Evolutionary conservation across 331 rosid species (phyloP).

Genomic region (Pyrus hybrid): DNA sequence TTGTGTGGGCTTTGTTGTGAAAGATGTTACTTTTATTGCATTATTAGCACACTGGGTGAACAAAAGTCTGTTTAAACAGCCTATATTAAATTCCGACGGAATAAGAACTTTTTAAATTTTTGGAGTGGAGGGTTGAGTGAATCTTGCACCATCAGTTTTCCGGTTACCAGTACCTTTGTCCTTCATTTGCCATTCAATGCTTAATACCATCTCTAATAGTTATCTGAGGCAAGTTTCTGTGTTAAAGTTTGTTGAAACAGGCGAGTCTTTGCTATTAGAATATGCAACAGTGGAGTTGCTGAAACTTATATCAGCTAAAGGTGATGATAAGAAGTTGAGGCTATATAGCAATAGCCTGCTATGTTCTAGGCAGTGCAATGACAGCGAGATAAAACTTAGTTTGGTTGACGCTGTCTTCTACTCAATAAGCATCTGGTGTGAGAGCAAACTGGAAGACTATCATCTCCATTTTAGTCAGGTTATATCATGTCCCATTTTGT

Average conservation of each 20-base stretch:
- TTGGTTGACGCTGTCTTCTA: constrained; percentile 39
- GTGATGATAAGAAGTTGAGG: constrained; percentile 21
- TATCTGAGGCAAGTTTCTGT: constrained; percentile 19
- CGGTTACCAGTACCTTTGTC: background rate
- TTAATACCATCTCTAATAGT: background rate
- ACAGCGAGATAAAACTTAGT: constrained; percentile 24
- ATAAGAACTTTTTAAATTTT: background rate
- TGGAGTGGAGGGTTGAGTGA: background rate
- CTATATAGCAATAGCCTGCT: constrained; percentile 27
- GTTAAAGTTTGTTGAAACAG: constrained; percentile 40
- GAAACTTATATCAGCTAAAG: constrained; percentile 25
- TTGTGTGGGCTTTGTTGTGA: background rate
- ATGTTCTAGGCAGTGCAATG: constrained; percentile 27
- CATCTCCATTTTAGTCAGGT: constrained; percentile 51
- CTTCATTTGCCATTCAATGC: background rate
- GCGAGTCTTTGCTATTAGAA: constrained; percentile 37
- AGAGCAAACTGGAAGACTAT: constrained; percentile 42
- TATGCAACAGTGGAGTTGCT: constrained; percentile 33
- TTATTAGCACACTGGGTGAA: background rate
- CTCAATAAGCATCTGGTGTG: constrained; percentile 45
- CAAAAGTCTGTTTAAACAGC: background rate
- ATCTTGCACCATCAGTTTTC: background rate
- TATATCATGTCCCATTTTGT: background rate
- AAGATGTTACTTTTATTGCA: too few species aligned
- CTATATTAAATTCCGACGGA: background rate